A percentile compares a stretch with the other conserved stretches of the same genome.
Conservation (phyloP, 192 early-diverging fungal species). For the Geranomyces michiganensis region DNA sequence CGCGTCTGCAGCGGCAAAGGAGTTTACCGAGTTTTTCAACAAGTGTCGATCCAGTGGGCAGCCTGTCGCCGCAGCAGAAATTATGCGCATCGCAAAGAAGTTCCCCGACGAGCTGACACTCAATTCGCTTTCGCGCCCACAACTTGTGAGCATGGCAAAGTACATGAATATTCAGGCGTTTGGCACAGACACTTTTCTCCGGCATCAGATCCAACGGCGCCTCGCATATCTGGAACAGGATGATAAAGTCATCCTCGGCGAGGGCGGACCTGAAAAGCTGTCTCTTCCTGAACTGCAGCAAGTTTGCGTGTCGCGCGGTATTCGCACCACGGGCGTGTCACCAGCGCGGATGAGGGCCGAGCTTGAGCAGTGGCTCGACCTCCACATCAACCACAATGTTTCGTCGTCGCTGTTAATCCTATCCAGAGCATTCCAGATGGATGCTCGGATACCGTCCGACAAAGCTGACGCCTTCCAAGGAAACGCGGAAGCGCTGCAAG, state of each 20-base stretch:
- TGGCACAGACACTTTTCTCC: conserved; percentile 95
- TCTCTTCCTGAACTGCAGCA: conserved; percentile 86
- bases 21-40: conserved; percentile 76
- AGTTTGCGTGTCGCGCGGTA: conserved; percentile 87
- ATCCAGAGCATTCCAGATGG: conserved; percentile 77
- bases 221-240: conserved; percentile 86
- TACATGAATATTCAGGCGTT: conserved; percentile 97
- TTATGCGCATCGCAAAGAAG: conserved; percentile 80
- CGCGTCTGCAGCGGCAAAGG: conserved; percentile 58
- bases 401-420: conserved; percentile 89
- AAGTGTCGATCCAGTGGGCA: conserved; percentile 65
- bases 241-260: conserved; percentile 71
- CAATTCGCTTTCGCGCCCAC: conserved; percentile 90
- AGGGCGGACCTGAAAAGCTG: conserved; percentile 87
- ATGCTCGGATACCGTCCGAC: conserved; percentile 49
- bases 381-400: conserved; percentile 89
- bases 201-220: conserved; percentile 87
- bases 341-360: conserved; percentile 88
- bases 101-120: conserved; percentile 95
- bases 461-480: conserved; percentile 47
- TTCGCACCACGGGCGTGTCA: conserved; percentile 84
- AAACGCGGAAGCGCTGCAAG: conserved; percentile 83
- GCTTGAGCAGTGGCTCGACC: conserved; percentile 91
- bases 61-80: conserved; percentile 78
- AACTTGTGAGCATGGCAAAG: conserved; percentile 91